Evolutionary conservation across 179 eudicot species (phyloP).

Genomic region (Sideroxylon spinosum): DNA sequence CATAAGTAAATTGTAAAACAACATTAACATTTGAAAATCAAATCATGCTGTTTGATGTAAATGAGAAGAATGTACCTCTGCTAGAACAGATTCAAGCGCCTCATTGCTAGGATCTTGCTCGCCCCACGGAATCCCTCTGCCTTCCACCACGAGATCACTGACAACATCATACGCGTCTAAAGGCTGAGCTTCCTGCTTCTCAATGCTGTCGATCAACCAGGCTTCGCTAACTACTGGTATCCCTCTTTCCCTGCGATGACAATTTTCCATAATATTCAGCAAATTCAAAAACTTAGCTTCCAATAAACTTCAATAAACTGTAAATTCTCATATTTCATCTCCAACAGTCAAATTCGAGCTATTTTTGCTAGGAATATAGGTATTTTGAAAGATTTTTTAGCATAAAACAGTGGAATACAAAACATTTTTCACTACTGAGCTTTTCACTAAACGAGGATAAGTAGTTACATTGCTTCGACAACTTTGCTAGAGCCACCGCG

Average conservation of each 20-base stretch:
- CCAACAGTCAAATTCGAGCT: too few relatives aligned
- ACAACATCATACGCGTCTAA: slow-evolving; percentile 62
- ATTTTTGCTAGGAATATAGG: too few relatives aligned
- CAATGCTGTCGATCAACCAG: slow-evolving; percentile 69
- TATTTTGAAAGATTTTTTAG: too few relatives aligned
- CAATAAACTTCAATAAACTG: too few relatives aligned
- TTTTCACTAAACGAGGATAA: too few relatives aligned
- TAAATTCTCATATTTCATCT: too few relatives aligned
- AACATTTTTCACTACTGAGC: too few relatives aligned
- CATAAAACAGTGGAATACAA: too few relatives aligned
- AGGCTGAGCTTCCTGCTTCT: slow-evolving; percentile 58
- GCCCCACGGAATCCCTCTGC: slow-evolving; percentile 60
- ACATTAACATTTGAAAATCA: not conserved
- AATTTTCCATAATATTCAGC: not conserved
- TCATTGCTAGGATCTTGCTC: slow-evolving; percentile 57
- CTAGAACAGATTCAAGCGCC: slow-evolving; percentile 59
- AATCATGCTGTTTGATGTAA: not conserved
- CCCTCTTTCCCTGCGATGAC: slow-evolving; percentile 43
- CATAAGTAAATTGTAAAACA: too few relatives aligned
- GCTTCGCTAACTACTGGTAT: slow-evolving; percentile 69
- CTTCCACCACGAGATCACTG: slow-evolving; percentile 53
- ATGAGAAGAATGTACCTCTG: slow-evolving; percentile 38
- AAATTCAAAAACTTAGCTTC: not conserved
- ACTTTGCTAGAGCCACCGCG: slow-evolving; percentile 81
- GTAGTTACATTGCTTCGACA: slow-evolving; percentile 63